A percentile compares a stretch with the other conserved stretches of the same genome.
Evolutionary conservation across 2,329 filamentous ascomycete species (phyloP).

Genomic region (Cladosporium sp.): DNA sequence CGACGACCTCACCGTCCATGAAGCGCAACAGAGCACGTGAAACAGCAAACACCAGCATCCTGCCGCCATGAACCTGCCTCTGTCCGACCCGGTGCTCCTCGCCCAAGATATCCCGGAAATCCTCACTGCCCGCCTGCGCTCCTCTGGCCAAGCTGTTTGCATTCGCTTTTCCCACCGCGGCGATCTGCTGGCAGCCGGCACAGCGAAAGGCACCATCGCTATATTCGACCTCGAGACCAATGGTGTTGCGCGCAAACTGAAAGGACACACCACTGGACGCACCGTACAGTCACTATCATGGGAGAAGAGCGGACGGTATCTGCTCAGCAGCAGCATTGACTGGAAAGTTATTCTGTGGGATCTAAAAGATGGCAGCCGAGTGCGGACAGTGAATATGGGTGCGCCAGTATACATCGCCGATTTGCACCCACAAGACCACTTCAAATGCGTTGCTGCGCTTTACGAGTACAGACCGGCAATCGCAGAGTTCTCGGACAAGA

Average conservation of each 20-base stretch:
- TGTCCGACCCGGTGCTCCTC: conserved; percentile 70
- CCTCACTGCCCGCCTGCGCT: conserved; percentile 82
- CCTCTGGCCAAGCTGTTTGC: conserved; percentile 61
- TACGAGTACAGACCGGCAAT: conserved; percentile 92
- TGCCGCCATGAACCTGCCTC: conserved; percentile 66
- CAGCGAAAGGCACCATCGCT: conserved; percentile 86
- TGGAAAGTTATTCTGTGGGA: conserved; percentile 98
- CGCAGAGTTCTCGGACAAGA: conserved; percentile 61
- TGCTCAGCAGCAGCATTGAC: conserved; percentile 90
- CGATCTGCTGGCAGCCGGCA: conserved; percentile 90
- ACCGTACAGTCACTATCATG: conserved; percentile 95
- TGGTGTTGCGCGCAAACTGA: conserved; percentile 89
- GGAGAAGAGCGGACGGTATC: conserved; percentile 87
- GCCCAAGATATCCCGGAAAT: conserved; percentile 86
- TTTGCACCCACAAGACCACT: conserved; percentile 83
- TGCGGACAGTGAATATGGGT: conserved; percentile 86
- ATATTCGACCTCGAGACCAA: conserved; percentile 98
- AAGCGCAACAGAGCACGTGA: conserved; percentile 12
- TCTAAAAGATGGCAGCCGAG: conserved; percentile 67
- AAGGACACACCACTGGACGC: conserved; percentile 74
- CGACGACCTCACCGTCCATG: background rate
- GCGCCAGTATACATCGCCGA: conserved; percentile 95
- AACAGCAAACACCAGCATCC: conserved; percentile 1
- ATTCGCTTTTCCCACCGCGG: conserved; percentile 90
- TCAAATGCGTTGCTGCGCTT: conserved; percentile 84